Evolutionary conservation across 345 rosid species (phyloP), one percentile per base, ranked within the genome.

Genomic region (Sonneratia alba): DNA sequence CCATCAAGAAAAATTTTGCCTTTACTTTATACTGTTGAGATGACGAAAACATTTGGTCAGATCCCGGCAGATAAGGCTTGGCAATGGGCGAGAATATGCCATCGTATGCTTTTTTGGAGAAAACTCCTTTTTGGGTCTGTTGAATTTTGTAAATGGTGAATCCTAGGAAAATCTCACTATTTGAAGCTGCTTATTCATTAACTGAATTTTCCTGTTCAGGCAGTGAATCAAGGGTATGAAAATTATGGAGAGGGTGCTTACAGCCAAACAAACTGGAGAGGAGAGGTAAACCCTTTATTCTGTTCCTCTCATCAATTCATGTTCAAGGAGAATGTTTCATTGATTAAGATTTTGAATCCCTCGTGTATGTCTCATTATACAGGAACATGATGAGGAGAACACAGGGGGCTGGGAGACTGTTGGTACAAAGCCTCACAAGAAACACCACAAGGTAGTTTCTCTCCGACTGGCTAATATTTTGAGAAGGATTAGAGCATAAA

Each of bases 381-480:
- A 42, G 6, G 3, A 42, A 42, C 45, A 42, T 5, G 2, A 42
- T 42, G 45, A 42, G 10, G 45, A 42, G 45, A 42, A 42, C 45
- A 42, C 10, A 3, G 45, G 45, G 7, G 10, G 3, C 2, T 42
- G 45, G 45, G 45, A 42, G 45, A 42, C 45, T 42, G 45, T 42
- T 42, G 45, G 45, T 42, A 42, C 75, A 71, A 88, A 86, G 79
- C 88, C 87, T 76, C 77, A 76, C 66, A 86, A 85, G 83, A 82
- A 65, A 71, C 75, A 72, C 0, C 93, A 89, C 42, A 89, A 85
- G 93, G 97, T 62, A 34, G 45, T 9, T 9, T 9, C 45, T 42
- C 45, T 42, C 45, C 10, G 45, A 42, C 6, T 42, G 45, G 45
- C 45, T 42, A 12, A 87, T 71, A 49, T 7, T 7, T 19, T 14